Evolutionary conservation across 2,329 filamentous ascomycete species (phyloP).

Genomic region (Cadophora gregata): DNA sequence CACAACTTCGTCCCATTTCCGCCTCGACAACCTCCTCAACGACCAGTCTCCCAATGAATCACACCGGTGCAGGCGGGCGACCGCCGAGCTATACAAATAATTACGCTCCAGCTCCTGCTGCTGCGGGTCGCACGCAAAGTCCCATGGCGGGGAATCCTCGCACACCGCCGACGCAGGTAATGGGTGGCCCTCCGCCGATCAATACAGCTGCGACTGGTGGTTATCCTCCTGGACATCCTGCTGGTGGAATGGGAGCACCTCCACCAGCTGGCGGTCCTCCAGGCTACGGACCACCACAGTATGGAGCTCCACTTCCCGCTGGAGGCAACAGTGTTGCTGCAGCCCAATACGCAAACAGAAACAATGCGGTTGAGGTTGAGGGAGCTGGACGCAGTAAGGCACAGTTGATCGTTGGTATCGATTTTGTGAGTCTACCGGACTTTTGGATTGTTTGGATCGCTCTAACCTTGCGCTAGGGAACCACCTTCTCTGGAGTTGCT

Average conservation of each 20-base stretch:
- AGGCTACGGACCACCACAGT: slow-evolving; percentile 43
- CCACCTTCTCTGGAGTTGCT: slow-evolving; percentile 96
- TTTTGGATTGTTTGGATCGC: slow-evolving; percentile 12
- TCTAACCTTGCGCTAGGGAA: slow-evolving; percentile 65
- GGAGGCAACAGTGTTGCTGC: slow-evolving; percentile 37
- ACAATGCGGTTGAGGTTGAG: slow-evolving; percentile 75
- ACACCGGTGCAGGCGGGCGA: slow-evolving; percentile 62
- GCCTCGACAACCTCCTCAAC: slow-evolving; percentile 54
- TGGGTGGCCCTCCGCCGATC: slow-evolving; percentile 69
- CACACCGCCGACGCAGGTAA: slow-evolving; percentile 44
- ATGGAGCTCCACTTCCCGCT: slow-evolving; percentile 37
- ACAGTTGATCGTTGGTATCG: slow-evolving; percentile 97
- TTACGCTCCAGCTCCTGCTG: slow-evolving; percentile 55
- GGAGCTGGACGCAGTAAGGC: slow-evolving; percentile 90
- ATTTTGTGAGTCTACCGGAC: slow-evolving; percentile 74
- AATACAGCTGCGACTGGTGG: slow-evolving; percentile 66
- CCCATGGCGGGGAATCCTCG: slow-evolving; percentile 43
- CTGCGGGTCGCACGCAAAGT: slow-evolving; percentile 57
- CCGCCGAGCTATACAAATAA: slow-evolving; percentile 69
- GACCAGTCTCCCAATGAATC: slow-evolving; percentile 66
- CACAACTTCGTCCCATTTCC: slow-evolving; percentile 38
- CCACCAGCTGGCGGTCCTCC: slow-evolving; percentile 42
- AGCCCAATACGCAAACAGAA: slow-evolving; percentile 42
- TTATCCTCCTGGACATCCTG: slow-evolving; percentile 59
- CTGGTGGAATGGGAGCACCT: slow-evolving; percentile 46